Percentiles rank a stretch among this genome's conserved stretches.
These are phyloP conservation scores for Microglena sp. DNA, from an alignment of 139 green algal genomes.

Conservation along the genomic window DNA sequence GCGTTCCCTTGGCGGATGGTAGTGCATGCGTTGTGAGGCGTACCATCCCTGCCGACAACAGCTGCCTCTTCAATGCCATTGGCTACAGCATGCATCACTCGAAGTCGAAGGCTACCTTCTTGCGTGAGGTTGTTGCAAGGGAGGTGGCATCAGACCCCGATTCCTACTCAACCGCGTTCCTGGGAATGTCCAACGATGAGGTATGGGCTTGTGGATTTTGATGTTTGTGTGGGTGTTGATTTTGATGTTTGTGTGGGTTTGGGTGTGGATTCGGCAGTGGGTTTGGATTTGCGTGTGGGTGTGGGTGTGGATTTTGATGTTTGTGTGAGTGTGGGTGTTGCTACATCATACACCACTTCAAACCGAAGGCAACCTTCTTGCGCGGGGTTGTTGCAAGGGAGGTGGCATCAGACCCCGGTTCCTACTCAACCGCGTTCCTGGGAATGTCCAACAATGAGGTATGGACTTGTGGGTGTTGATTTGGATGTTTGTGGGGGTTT, in stretches of 20 bases:
- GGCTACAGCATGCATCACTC: conserved; percentile 33
- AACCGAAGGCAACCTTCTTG: conserved; percentile 17
- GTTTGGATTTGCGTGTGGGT: too few species aligned
- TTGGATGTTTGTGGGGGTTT: too few species aligned
- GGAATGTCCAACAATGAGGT: conserved; percentile 45
- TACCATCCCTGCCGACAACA: conserved; percentile 43
- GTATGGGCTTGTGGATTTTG: conserved; percentile 1
- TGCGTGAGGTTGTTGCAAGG: conserved; percentile 25
- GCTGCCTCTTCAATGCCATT: conserved; percentile 42
- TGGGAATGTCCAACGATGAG: conserved; percentile 38
- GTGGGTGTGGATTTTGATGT: too few species aligned
- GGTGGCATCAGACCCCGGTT: conserved; percentile 30
- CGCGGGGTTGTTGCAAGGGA: conserved; percentile 30
- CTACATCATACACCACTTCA: conserved; percentile 31
- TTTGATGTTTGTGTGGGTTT: too few species aligned
- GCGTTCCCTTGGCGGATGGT: conserved; percentile 36
- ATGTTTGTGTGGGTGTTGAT: too few species aligned
- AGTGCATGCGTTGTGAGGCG: conserved; percentile 28
- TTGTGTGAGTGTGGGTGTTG: too few species aligned
- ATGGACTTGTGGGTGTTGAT: too few species aligned
- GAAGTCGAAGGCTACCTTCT: conserved; percentile 16
- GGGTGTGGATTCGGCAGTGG: too few species aligned
- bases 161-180: conserved; percentile 37
- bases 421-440: conserved; percentile 41
- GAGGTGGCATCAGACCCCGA: conserved; percentile 35